A percentile compares a stretch with the other conserved stretches of the same genome.
Evolutionary conservation across 768 basidiomycete genomes (phyloP).

Genomic region (Suillus paluster): DNA sequence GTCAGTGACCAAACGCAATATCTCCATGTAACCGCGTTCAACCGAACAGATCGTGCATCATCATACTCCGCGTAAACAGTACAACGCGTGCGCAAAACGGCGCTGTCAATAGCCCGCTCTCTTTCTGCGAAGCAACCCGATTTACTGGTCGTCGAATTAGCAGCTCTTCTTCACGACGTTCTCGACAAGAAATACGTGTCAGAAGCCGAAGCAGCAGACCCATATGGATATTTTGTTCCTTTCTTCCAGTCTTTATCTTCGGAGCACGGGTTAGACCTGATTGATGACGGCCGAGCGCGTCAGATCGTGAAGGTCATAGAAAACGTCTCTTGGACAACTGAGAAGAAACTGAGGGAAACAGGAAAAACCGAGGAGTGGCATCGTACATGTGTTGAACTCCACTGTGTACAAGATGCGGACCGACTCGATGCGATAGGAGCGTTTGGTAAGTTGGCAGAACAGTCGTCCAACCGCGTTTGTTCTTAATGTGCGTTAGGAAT

Average conservation of each 20-base stretch:
- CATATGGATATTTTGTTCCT: constrained; percentile 68
- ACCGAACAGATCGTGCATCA: not conserved
- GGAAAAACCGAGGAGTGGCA: constrained; percentile 72
- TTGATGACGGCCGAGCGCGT: constrained; percentile 62
- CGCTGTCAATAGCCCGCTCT: constrained; percentile 65
- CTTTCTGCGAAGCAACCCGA: constrained; percentile 55
- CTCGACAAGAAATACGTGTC: constrained; percentile 86
- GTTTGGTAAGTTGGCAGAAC: constrained; percentile 54
- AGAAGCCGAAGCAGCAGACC: constrained; percentile 56
- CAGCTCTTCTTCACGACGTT: constrained; percentile 88
- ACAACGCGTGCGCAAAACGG: constrained; percentile 79
- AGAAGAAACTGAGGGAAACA: constrained; percentile 63
- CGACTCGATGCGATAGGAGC: constrained; percentile 80
- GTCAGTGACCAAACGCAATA: constrained; percentile 43
- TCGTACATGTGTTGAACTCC: constrained; percentile 70
- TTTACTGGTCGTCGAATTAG: constrained; percentile 78
- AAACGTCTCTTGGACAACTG: constrained; percentile 86
- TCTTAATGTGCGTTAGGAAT: constrained; percentile 45
- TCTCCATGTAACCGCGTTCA: constrained; percentile 7
- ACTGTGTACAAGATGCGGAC: constrained; percentile 84
- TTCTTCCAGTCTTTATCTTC: constrained; percentile 55
- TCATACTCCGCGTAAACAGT: constrained; percentile 49
- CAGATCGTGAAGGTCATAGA: constrained; percentile 67
- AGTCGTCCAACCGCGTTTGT: not conserved
- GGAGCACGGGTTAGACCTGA: constrained; percentile 54